Base-by-base conservation (phyloP, 495 filamentous ascomycete genomes). In the Trichoderma virens region DNA sequence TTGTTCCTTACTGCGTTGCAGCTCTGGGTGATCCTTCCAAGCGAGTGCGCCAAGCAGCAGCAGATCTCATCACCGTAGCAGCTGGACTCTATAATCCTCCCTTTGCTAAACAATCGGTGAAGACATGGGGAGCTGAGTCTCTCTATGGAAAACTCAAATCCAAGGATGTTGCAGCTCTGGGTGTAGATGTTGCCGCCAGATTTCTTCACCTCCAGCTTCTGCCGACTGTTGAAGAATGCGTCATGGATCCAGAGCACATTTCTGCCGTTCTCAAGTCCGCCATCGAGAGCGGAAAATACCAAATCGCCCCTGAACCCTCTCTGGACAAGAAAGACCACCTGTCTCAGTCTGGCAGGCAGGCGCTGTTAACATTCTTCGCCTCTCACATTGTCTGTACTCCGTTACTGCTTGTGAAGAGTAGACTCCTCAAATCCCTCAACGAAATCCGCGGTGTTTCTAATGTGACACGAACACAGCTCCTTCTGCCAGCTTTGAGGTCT, bases 161-260 rank as follows among this genome's bases (percentile, higher is more conserved):
- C 32, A 68, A 75, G 3, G 47, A 56, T 7, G 66, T 91, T 23
- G 73, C 75, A 31, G 88, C 84, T 81, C 77, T 96, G n/a, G 74
- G 83, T 35, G 65, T 68, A 3, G 80, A 83, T 7, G 25, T 62
- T 18, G 84, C 87, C 54, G 76, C 74, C 2, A 72, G 80, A 23
- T 83, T 97, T 13, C 66, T 96, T 8, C 75, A 82, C 20, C 82
- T 81, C 23, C 76, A 88, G 28, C 72, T 97, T 35, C 70, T 90
- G 27, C 88, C 89, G 2, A 83, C 78, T 5, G 70, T 97, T 20
- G 92, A 97, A 70, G 93, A 96, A 73, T 93, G 87, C 68, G 80
- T 91, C 11, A 76, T 96, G 23, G 92, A 97, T 70, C 74, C 82
- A 5, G 82, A 77, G 38, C 82, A 92, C 47, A 75, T 93, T 28